Conservation (phyloP, 2,329 filamentous ascomycete species). For the Nigrospora osmanthi region DNA sequence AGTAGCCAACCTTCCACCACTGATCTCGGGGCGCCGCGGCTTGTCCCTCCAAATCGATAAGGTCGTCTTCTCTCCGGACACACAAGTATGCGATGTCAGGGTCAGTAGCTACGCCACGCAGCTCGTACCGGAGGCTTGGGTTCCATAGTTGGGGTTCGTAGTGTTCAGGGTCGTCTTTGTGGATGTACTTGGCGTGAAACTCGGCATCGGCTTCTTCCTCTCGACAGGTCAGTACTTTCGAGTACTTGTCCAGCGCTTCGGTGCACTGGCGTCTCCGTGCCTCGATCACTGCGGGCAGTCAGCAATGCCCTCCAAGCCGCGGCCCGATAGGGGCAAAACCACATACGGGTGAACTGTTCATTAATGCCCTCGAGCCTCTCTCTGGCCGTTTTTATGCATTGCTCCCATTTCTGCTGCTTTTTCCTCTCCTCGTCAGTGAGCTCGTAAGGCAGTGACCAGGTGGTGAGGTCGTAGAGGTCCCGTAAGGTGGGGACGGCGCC, state of each 20-base stretch:
- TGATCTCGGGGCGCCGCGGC: conserved; percentile 29
- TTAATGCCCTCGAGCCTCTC: conserved; percentile 24
- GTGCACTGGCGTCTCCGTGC: conserved; percentile 9
- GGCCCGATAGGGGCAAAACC: too few species aligned
- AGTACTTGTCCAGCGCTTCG: conserved; percentile 11
- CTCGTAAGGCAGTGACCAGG: conserved; percentile 28
- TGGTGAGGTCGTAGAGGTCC: conserved; percentile 25
- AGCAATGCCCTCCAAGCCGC: not conserved
- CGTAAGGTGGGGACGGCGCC: conserved; percentile 14
- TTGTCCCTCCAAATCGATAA: conserved; percentile 32
- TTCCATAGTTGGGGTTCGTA: conserved; percentile 28
- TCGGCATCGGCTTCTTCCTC: conserved; percentile 20
- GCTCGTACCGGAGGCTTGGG: conserved; percentile 33
- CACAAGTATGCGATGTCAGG: conserved; percentile 43
- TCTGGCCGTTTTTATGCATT: conserved; percentile 24
- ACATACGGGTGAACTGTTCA: conserved; percentile 26
- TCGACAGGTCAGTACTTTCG: conserved; percentile 21
- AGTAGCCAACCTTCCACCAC: conserved; percentile 48
- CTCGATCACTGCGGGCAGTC: conserved; percentile 12
- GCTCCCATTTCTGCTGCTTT: conserved; percentile 20
- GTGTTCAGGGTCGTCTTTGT: conserved; percentile 10
- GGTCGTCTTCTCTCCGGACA: conserved; percentile 29
- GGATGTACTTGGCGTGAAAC: conserved; percentile 12
- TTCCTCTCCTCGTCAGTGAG: conserved; percentile 23
- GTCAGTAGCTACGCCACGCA: conserved; percentile 43